Percentiles rank a stretch among this genome's conserved stretches.
Conservation (phyloP, 208 protist species). For the Leishmania turanica region DNA sequence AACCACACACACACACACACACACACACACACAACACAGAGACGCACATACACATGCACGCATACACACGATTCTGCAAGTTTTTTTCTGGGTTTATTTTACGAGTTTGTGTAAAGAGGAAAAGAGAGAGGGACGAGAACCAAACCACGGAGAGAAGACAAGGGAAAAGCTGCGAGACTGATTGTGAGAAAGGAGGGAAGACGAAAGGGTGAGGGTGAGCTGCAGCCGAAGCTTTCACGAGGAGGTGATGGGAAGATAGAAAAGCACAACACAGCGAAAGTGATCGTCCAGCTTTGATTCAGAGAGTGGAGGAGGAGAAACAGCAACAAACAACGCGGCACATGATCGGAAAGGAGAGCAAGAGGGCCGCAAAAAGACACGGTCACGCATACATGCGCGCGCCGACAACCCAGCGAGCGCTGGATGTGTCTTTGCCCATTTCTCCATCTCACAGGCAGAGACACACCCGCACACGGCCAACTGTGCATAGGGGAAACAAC, state of each 20-base stretch:
- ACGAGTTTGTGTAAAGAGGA: constrained; percentile 1
- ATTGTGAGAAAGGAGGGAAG: constrained; percentile 1
- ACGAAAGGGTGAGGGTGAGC: neutral
- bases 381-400: constrained; percentile 4
- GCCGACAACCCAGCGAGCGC: neutral
- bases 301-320: neutral
- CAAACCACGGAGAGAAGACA: neutral
- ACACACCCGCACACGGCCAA: neutral
- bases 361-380: neutral
- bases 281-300: neutral
- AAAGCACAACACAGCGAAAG: constrained; percentile 5
- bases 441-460: neutral
- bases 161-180: neutral
- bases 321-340: neutral
- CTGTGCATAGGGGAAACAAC: neutral
- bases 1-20: neutral
- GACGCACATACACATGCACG: neutral
- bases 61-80: neutral
- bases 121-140: neutral
- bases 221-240: neutral
- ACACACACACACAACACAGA: neutral
- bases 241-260: neutral
- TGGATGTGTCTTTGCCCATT: neutral
- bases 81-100: neutral
- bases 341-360: neutral